Evolutionary conservation across 306 rosid genomes (phyloP).

Genomic region (Corylus avellana): DNA sequence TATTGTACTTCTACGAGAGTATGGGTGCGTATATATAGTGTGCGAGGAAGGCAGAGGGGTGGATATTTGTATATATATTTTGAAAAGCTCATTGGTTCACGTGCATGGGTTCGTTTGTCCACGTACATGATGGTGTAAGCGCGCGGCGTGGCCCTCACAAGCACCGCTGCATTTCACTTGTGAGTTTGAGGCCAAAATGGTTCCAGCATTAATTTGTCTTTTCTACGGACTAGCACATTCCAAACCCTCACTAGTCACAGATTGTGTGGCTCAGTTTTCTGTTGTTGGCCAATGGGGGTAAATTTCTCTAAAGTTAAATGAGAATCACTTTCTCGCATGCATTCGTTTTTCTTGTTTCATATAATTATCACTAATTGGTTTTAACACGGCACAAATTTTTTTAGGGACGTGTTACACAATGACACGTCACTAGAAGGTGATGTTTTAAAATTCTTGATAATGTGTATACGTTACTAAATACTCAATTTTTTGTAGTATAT

Average conservation of each 20-base stretch:
- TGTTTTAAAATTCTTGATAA: no score
- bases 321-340: no score
- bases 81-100: conserved; percentile 42
- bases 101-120: conserved; percentile 38
- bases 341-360: no score
- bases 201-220: background rate
- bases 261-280: no score
- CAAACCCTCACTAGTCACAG: background rate
- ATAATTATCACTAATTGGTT: no score
- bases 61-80: conserved; percentile 23
- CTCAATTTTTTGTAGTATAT: no score
- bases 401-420: no score
- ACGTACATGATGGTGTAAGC: conserved; percentile 22
- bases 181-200: conserved; percentile 20
- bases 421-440: no score
- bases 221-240: background rate
- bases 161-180: background rate
- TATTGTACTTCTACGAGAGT: background rate
- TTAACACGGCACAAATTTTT: no score
- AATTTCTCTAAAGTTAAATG: no score
- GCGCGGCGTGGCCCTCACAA: conserved; percentile 35
- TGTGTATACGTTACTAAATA: no score
- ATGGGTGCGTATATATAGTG: background rate
- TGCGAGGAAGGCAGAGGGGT: conserved; percentile 14
- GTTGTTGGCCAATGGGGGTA: no score